Evolutionary conservation across 1,139 yeast genomes (phyloP).

Genomic region (Scheffersomyces segobiensis): DNA sequence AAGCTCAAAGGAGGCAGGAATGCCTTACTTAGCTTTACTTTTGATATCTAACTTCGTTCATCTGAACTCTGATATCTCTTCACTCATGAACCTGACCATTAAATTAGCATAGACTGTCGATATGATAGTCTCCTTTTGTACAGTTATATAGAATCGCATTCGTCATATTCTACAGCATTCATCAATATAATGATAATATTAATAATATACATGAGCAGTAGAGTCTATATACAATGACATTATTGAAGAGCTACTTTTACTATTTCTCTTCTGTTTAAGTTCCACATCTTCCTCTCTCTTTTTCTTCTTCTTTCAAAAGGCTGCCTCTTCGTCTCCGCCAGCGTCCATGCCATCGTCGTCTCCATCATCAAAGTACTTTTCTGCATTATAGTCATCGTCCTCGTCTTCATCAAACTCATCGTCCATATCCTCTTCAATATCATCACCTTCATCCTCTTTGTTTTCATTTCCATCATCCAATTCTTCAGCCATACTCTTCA

Average conservation of each 20-base stretch:
- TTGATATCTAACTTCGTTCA: slow-evolving; percentile 25
- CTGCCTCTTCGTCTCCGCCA: slow-evolving; percentile 64
- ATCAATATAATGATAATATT: not conserved
- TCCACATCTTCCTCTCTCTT: not conserved
- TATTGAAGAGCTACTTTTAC: not conserved
- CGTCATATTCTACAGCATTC: not conserved
- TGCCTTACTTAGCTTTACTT: slow-evolving; percentile 40
- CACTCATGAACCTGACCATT: not conserved
- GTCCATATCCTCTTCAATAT: slow-evolving; percentile 50
- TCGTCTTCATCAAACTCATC: slow-evolving; percentile 67
- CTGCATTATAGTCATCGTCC: slow-evolving; percentile 62
- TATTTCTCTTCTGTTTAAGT: not conserved
- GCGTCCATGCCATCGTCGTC: slow-evolving; percentile 78
- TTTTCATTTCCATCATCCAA: slow-evolving; percentile 47
- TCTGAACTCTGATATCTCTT: not conserved
- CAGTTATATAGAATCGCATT: not conserved
- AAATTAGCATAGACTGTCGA: not conserved
- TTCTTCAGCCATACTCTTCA: slow-evolving; percentile 61
- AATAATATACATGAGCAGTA: not conserved
- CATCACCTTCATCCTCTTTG: slow-evolving; percentile 39
- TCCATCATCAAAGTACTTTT: slow-evolving; percentile 63
- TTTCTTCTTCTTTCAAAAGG: slow-evolving; percentile 8
- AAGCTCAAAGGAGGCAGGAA: slow-evolving; percentile 44
- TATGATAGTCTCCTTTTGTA: not conserved
- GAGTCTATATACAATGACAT: not conserved